A percentile compares a stretch with the other conserved stretches of the same genome.
These are phyloP conservation scores for Gautieria morchelliformis DNA, from an alignment of 768 basidiomycete species.

Conservation along the genomic window DNA sequence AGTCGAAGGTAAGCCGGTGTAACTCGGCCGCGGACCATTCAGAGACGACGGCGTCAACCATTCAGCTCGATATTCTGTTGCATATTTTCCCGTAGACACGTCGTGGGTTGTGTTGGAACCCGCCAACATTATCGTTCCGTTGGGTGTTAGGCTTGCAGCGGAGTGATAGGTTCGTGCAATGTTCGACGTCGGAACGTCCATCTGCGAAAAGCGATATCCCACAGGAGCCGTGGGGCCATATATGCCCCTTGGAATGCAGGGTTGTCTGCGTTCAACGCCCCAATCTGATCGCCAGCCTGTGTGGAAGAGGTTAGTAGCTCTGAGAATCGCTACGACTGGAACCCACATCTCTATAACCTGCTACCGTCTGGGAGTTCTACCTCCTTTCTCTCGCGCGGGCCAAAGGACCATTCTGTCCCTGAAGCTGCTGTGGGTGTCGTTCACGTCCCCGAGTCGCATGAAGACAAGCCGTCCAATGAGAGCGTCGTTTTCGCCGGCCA, in stretches of 20 bases:
- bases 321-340: conserved; percentile 6
- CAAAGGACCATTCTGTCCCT: no score
- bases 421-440: no score
- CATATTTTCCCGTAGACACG: conserved; percentile 10
- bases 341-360: conserved; percentile 25
- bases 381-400: no score
- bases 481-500: no score
- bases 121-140: conserved; percentile 27
- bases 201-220: conserved; percentile 27
- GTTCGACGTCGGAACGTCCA: conserved; percentile 19
- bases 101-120: conserved; percentile 38
- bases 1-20: conserved; percentile 22
- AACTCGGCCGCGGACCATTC: conserved; percentile 25
- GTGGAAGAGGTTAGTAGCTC: conserved; percentile 1
- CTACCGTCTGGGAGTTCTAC: conserved; percentile 31
- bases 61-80: conserved; percentile 29
- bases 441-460: no score
- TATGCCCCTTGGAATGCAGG: conserved; percentile 17
- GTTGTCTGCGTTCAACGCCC: conserved; percentile 31
- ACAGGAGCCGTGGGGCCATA: conserved; percentile 23
- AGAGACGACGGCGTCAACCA: conserved; percentile 35
- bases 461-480: no score
- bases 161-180: conserved; percentile 33
- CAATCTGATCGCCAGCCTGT: conserved; percentile 20
- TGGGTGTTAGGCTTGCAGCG: conserved; percentile 22